Evolutionary conservation across 1,139 yeast species (phyloP), one percentile per base, ranked within the genome.

Genomic region (Hansenula sp.): DNA sequence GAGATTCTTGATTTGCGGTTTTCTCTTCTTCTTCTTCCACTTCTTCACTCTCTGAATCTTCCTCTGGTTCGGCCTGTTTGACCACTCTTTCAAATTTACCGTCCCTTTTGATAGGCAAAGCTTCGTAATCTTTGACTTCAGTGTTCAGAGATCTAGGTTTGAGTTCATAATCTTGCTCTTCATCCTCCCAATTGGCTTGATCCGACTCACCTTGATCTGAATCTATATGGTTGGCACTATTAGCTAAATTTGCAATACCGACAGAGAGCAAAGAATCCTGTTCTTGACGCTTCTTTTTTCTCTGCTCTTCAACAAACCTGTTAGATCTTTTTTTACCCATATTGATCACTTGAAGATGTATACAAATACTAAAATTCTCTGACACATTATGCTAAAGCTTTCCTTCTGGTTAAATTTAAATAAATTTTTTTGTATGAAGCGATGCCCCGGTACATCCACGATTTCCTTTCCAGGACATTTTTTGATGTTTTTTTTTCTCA

Each of bases 81-180:
- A 68, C 54, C 12, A 81, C 84, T 57, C 96, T 70, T 61, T 84
- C 79, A 17, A 93, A 69, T 43, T 71, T 75, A 47, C 96, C 96
- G 48, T 80, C 71, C 21, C 76, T 74, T 58, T 87, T 89, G 44
- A 91, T 87, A 0, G 99, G 98, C 48, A 91, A 72, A 11, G 87
- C 83, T 59, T 87, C 96, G 4, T 79, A 76, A 19, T 76, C 67
- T 18, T 71, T 74, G 1, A 61, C 68, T 6, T 68, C 68, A 30
- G 65, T 67, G 13, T 70, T 67, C 32, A 68, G 47, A 4, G 58
- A 53, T 61, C 91, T 71, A 3, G 91, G 89, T 47, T 58, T 67
- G 51, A 74, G 61, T 60, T 84, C 93, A 55, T 84, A 85, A 45
- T 77, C 85, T 59, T 81, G 87, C 57, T 83, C 90, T 51, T 75